phyloP scores from a whole-genome alignment of 345 rosid genomes.

The Populus tremula region DNA sequence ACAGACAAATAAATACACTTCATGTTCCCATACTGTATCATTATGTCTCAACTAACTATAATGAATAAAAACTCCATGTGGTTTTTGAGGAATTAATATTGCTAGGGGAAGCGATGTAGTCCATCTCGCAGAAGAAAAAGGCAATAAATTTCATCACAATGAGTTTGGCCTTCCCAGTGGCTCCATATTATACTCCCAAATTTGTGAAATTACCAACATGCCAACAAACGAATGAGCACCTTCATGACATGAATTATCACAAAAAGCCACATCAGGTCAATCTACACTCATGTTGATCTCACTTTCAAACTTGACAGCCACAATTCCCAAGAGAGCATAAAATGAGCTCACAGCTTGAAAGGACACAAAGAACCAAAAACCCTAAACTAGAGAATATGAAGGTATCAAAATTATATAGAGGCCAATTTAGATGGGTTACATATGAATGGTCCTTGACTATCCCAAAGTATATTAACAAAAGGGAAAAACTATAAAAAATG shows the following conservation, averaged over 20 bases:
- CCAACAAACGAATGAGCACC: not conserved
- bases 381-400: not conserved
- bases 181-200: not conserved
- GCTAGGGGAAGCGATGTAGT: too few relatives aligned
- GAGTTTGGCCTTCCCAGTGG: not conserved
- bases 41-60: too few relatives aligned
- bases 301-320: not conserved
- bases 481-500: too few relatives aligned
- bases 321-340: not conserved
- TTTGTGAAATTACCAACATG: too few relatives aligned
- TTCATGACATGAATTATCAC: not conserved
- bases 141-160: not conserved
- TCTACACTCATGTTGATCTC: not conserved
- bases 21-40: too few relatives aligned
- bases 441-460: too few relatives aligned
- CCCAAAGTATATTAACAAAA: not conserved
- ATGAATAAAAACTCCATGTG: too few relatives aligned
- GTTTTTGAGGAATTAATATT: too few relatives aligned
- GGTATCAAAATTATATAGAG: not conserved
- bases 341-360: not conserved
- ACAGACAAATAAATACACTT: too few relatives aligned
- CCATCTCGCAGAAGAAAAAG: not conserved
- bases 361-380: not conserved
- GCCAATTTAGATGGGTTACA: not conserved
- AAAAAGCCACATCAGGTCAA: not conserved